Evolutionary conservation across 148 eudicot genomes (phyloP), one percentile per base, ranked within the genome.

Genomic region (Amaranthus hypochondriacus): DNA sequence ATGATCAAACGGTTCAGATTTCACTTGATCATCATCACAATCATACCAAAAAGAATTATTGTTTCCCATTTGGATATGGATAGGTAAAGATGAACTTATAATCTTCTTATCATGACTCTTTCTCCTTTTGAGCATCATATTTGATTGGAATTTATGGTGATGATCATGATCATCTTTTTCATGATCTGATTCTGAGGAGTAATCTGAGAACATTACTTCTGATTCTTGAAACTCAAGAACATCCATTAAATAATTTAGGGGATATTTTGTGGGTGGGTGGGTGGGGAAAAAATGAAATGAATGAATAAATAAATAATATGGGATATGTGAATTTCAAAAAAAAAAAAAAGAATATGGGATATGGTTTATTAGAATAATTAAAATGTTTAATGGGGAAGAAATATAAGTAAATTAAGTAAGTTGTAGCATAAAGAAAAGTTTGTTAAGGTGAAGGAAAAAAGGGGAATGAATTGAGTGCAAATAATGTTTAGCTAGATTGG

Each of bases 151-250:
- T 14, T 18, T 2, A 63, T 65, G 43, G 15, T 66, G 5, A 66
- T 66, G 8, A 56, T 68, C 46, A 11, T 18, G 39, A 0, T 69
- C 61, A 44, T 56, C 43, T 4, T n/a, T n/a, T 7, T 66, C 69
- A 66, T 13, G 6, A 51, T 71, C 47, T 44, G 62, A 44, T 65
- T 28, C 54, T 3, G 49, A 39, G 7, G 58, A 70, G 57, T 61
- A 61, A 47, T 73, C 83, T 0, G 62, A 64, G 68, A 80, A 83
- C 21, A 83, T 71, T 42, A 80, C 61, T 9, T 80, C 86, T 9
- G 86, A 83, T 61, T 80, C 83, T 61, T 77, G 56, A 54, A 83
- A 83, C 51, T 83, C 86, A 43, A 70, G 76, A 8, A 71, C 9
- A 3, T 68, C 81, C 82, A 84, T 70, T 28, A 2, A 13, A 4